Base-by-base conservation (phyloP, 1,284 basidiomycete species). In the Pholiota adiposa region DNA sequence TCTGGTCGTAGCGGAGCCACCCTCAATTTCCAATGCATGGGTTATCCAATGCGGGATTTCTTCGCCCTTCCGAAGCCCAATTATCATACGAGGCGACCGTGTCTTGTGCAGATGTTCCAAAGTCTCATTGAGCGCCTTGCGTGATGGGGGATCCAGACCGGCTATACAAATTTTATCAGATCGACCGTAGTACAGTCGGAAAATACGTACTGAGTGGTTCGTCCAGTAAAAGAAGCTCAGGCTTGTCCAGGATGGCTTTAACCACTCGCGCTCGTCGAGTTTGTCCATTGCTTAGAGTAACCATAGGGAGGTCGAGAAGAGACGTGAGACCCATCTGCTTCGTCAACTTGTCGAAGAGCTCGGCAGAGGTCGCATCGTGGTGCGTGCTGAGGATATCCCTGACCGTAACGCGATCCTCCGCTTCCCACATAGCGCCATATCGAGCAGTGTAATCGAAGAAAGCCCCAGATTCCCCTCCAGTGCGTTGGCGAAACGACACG, bases 391-490 rank as follows among this genome's bases (percentile, higher is more conserved):
- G 85, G 53, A 84, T 88, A 64, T 93, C 78, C 7, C 87, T 77
- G 3, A 94, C 77, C 0, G 93, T 95, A 55, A 85, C 71, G 34
- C 83, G 80, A 70, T 70, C 71, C 33, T 96, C 93, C 69, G 90
- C 92, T 38, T 96, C 94, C 18, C 90, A 81, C 38, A 96, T 82
- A 0, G 92, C 89, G 21, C 93, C 94, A 70, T 96, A 98, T 3
- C 94, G 86, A 1, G 94, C 93, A 0, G 93, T 93, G 70, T 91
- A 97, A 74, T 97, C 95, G 62, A 91, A 91, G 73, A 97, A 98
- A n/a, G 83, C 92, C 5, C 89, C 87, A 0, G 86, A 83, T 0
- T 82, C 74, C 0, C 82, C 77, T 44, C 77, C 79, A 3, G 80
- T 77, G 41, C 88, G 82, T 60, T 91, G 86, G 0, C 88, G 83